Base-by-base conservation (phyloP, 1,284 basidiomycete species). In the Ceratorhiza oryzae-sativae region DNA sequence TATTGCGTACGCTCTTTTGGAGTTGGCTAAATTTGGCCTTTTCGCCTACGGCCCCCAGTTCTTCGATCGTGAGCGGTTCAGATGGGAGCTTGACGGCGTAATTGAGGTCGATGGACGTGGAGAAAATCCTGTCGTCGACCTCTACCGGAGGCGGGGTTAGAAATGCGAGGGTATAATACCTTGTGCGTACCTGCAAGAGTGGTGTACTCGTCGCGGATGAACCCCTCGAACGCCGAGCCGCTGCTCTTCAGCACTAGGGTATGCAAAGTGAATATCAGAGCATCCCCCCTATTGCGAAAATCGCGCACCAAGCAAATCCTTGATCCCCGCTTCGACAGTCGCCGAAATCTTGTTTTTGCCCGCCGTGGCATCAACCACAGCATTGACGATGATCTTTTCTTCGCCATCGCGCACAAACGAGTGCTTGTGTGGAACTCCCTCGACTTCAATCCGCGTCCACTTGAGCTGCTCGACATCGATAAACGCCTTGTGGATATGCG, bases 391-490 rank as follows among this genome's bases (percentile, higher is more conserved):
- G 12, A 89, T 85, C 83, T 93, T 96, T 79, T 98, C 95, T 8
- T 96, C 93, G 0, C 96, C 96, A 76, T 98, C 93, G 36, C 95
- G 85, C 68, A 88, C 84, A 80, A 97, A 98, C 25, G 93, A 87
- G 80, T 96, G 93, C 46, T 88, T 82, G 81, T 98, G 95, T 42
- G 76, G 77, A 53, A 81, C 79, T 0, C 77, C 79, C 25, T 80
- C 77, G 25, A 91, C 84, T 2, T 82, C 80, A 75, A 98, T 94
- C 9, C 95, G 88, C 20, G 88, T 84, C 96, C 96, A 98, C 71
- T 93, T 89, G 73, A 95, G 87, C 77, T 91, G 87, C 79, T 93
- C 88, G 73, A 98, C 82, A 10, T 89, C 89, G 72, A 98, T 83
- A 74, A 89, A 89, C 0, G 89, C 87, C 78, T 91, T 91, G 77